Base-by-base conservation (phyloP, 495 filamentous ascomycete species). In the Neurospora terricola region DNA sequence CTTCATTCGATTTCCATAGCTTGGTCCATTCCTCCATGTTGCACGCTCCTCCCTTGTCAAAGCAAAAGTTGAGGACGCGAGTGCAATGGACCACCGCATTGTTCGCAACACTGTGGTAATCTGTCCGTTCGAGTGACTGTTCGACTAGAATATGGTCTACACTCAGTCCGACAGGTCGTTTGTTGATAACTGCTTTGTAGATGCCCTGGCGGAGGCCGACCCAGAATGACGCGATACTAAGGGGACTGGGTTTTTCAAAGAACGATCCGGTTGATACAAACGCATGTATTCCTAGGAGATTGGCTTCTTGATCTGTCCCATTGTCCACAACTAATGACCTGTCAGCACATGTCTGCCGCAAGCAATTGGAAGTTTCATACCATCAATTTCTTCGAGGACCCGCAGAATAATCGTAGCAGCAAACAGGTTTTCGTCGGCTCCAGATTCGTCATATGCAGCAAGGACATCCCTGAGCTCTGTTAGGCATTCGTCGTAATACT, bases 351-450 rank as follows among this genome's bases (percentile, higher is more conserved):
- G 78, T 66, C 82, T 71, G 21, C n/a, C 43, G 42, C 12, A 16
- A 54, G 54, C 62, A 66, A 18, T 45, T 21, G 54, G 18, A 38
- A 14, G 6, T 38, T 69, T 21, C 75, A 79, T 78, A 87, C 87
- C 84, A 72, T 89, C 86, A 76, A 89, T 88, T 74, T 90, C 89
- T 79, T 90, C 87, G 14, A 89, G 77, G 48, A 90, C 85, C 21
- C 88, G 84, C 27, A 90, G 81, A 71, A 91, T 90, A 9, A 91
- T 87, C 4, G 84, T 87, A 4, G 88, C 87, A 5, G 88, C 88
- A 68, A 91, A 86, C 5, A 89, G 82, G 48, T 90, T 86, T 73
- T 88, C 88, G 70, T 90, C 88, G 21, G 83, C 81, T 11, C 90
- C 83, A 10, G 86, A 86, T 2, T 87, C 83, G 23, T 83, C 80